Evolutionary conservation across 2,329 filamentous ascomycete genomes (phyloP), one percentile per base, ranked within the genome.

Genomic region (Stagonosporopsis vannaccii): DNA sequence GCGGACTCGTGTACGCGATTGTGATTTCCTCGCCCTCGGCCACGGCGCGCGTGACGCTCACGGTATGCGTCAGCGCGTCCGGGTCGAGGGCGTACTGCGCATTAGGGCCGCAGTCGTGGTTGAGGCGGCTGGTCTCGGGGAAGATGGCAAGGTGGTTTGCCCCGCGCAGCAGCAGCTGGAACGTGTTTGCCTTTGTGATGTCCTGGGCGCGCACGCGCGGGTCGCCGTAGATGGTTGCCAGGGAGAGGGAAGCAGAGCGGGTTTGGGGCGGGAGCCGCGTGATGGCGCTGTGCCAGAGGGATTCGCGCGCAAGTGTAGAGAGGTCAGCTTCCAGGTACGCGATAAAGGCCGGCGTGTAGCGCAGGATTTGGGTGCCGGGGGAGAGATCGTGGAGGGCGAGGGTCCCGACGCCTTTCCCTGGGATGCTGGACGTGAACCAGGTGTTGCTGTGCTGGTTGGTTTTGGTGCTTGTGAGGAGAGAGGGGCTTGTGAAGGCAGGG

Each of bases 31-130:
- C 76, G 12, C 71, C 76, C 19, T 61, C 17, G 12, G 55, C 56
- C 22, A 78, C 71, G 3, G 68, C 65, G 19, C 77, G 60, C 1
- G 72, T 74, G 1, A 72, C 75, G 39, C 72, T 71, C 0, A 79
- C 76, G n/a, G 71, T 69, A 49, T 79, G 77, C n/a, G 75, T 76
- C 3, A 80, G 60, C 17, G 66, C 57, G 0, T 68, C 43, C 0
- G 67, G 57, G 40, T 78, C 74, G 6, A 79, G 63, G 26, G 76
- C 71, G 47, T 78, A 75, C 58, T 79, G 78, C 1, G 78, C 77
- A 47, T 75, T 76, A 6, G 73, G 68, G 7, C 60, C 47, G 52
- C 78, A 80, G 28, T 74, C 78, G 59, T 80, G 78, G 56, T 80
- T 80, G 30, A 78, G 58, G 19, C 76, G 58, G 20, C 70, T 72